phyloP scores from a whole-genome alignment of 2,329 filamentous ascomycete species.

The Fusarium bulbicola region DNA sequence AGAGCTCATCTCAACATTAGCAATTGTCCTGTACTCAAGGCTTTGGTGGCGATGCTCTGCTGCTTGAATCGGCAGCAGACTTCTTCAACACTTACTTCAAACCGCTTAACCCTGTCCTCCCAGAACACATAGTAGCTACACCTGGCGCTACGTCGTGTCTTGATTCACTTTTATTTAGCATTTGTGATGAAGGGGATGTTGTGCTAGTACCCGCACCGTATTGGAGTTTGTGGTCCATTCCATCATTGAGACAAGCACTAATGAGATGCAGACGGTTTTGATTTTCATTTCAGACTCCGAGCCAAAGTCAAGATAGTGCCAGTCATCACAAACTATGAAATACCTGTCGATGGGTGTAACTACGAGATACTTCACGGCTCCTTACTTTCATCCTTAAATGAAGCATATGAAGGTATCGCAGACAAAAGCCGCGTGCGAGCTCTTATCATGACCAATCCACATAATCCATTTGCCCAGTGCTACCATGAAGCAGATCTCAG shows the following conservation, averaged over 20 bases:
- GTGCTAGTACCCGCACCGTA: neutral
- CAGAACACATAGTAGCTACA: neutral
- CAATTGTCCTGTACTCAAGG: neutral
- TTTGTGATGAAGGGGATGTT: neutral
- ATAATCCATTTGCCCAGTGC: neutral
- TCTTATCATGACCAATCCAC: neutral
- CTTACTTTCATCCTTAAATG: neutral
- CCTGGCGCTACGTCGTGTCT: neutral
- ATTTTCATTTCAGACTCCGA: neutral
- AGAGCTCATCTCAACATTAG: neutral
- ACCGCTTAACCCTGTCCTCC: neutral
- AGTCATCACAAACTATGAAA: neutral
- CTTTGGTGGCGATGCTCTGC: neutral
- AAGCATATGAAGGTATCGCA: neutral
- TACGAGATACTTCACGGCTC: neutral
- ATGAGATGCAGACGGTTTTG: neutral
- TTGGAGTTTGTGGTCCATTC: neutral
- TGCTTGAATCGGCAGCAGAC: neutral
- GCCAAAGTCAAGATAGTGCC: neutral
- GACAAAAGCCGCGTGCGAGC: neutral
- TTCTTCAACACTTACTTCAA: neutral
- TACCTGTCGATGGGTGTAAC: neutral
- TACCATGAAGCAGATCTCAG: neutral
- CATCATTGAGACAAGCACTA: neutral
- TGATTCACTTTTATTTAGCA: neutral